phyloP scores from a whole-genome alignment of 257 asterid genomes.

The Solanum chmielewskii region DNA sequence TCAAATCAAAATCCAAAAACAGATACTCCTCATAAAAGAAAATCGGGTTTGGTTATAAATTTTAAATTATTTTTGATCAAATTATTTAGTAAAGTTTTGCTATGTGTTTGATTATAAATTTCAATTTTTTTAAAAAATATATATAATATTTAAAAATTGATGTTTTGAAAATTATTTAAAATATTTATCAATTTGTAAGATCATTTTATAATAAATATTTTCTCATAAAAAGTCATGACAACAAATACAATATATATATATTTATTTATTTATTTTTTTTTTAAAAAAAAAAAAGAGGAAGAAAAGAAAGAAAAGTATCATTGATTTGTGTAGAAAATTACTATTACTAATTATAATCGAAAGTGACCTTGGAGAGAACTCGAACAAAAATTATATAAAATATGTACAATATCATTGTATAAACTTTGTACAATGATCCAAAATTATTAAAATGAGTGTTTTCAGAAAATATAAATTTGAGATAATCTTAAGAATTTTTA shows the following conservation, averaged over 20 bases:
- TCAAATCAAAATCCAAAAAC: conserved; percentile 4
- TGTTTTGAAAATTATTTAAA: too few relatives aligned
- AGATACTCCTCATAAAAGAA: not conserved
- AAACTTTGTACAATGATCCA: not conserved
- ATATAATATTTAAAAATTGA: too few relatives aligned
- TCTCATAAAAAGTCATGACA: not conserved
- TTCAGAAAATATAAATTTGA: too few relatives aligned
- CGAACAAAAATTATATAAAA: too few relatives aligned
- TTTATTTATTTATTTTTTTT: too few relatives aligned
- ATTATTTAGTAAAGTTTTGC: too few relatives aligned
- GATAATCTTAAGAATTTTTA: too few relatives aligned
- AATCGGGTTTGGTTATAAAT: not conserved
- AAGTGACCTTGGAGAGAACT: not conserved
- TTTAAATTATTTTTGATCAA: too few relatives aligned
- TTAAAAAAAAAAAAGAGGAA: not conserved
- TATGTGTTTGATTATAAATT: too few relatives aligned
- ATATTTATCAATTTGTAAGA: not conserved
- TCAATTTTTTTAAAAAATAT: too few relatives aligned
- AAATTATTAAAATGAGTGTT: not conserved
- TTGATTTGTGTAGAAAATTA: not conserved
- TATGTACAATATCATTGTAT: not conserved
- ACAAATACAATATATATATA: too few relatives aligned
- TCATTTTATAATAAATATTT: too few relatives aligned
- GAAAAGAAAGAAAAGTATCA: not conserved
- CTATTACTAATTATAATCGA: not conserved